phyloP scores from a whole-genome alignment of 768 basidiomycete species.

The Podaxis carcinomalis region DNA sequence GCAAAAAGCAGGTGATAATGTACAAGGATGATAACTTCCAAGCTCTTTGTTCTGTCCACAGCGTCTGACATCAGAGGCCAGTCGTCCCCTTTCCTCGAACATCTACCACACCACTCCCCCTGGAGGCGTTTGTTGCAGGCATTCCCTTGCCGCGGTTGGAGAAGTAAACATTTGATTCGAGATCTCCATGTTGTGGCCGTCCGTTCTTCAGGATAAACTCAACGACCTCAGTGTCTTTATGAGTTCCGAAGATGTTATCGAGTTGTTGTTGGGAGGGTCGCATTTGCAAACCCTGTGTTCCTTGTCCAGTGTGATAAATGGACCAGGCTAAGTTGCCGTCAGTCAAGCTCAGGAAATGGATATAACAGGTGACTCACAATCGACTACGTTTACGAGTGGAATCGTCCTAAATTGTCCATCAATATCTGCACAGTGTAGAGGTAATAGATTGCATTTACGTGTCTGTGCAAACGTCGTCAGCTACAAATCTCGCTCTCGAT shows the following conservation, averaged over 20 bases:
- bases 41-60: background rate
- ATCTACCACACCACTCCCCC: constrained; percentile 33
- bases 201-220: constrained; percentile 60
- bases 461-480: constrained; percentile 40
- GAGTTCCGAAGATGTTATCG: constrained; percentile 63
- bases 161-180: background rate
- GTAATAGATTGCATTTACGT: constrained; percentile 44
- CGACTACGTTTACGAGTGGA: constrained; percentile 73
- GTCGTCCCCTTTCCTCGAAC: constrained; percentile 32
- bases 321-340: constrained; percentile 49
- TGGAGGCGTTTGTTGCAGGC: constrained; percentile 17
- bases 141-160: background rate
- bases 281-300: constrained; percentile 72
- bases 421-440: constrained; percentile 7
- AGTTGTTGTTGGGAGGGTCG: constrained; percentile 81
- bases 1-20: background rate
- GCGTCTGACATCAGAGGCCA: background rate
- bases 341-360: background rate
- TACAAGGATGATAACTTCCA: constrained; percentile 1
- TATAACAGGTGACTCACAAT: constrained; percentile 49
- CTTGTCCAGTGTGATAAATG: constrained; percentile 68
- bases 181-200: constrained; percentile 47
- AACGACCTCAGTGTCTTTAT: constrained; percentile 63
- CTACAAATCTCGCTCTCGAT: constrained; percentile 11
- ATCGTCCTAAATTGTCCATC: constrained; percentile 45